Conservation (phyloP, 768 basidiomycete species). For the Coprinellus micaceus region DNA sequence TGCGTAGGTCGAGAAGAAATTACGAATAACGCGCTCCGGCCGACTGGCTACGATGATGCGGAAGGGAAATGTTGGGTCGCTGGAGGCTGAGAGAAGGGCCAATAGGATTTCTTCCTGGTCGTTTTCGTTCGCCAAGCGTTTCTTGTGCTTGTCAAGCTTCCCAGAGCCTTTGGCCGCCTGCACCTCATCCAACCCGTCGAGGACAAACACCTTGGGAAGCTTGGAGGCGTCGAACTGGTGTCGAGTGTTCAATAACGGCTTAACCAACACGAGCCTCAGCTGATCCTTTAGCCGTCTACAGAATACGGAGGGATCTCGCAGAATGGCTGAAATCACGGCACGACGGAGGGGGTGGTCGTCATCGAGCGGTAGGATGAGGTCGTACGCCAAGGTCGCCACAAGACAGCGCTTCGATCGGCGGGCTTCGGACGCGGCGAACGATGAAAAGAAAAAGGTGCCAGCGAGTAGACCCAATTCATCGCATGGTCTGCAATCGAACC, state of each 20-base stretch:
- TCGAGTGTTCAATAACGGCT: not conserved
- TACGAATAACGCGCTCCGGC: conserved; percentile 2
- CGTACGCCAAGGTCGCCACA: conserved; percentile 2
- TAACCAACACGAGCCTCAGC: not conserved
- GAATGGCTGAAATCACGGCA: not conserved
- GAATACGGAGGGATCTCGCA: not conserved
- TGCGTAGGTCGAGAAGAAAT: not conserved
- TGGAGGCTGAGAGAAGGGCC: not conserved
- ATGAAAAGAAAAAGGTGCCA: conserved; percentile 12
- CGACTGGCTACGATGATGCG: conserved; percentile 8
- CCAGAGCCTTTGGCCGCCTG: not conserved
- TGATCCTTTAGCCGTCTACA: not conserved
- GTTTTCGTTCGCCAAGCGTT: not conserved
- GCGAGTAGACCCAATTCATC: not conserved
- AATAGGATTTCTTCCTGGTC: conserved; percentile 4
- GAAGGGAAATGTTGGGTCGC: not conserved
- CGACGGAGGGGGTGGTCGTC: not conserved
- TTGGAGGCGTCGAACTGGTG: not conserved
- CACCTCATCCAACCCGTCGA: conserved; percentile 14
- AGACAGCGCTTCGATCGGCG: not conserved
- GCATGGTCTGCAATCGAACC: not conserved
- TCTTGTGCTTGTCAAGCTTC: too few species aligned
- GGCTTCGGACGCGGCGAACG: not conserved
- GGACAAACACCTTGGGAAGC: conserved; percentile 3
- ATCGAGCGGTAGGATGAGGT: not conserved